Evolutionary conservation across 2,329 filamentous ascomycete genomes (phyloP), one percentile per base, ranked within the genome.

Genomic region (Cladophialophora yegresii): DNA sequence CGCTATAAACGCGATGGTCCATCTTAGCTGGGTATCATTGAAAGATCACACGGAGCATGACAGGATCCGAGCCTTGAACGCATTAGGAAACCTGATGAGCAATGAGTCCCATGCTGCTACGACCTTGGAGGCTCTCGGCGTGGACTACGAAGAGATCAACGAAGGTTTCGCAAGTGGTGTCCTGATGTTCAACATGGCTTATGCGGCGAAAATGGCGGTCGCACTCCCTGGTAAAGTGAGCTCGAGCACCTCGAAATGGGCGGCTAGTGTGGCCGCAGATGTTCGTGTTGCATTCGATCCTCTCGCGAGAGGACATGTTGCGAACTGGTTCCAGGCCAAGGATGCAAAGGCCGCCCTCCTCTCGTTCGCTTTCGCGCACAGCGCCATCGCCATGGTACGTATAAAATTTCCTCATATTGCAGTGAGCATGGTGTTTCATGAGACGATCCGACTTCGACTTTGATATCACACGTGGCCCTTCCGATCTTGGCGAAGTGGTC

Each of bases 351-450:
- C 47, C 13, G 57, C 47, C 28, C 30, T 60, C 30, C 43, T 30
- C 28, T 51, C 57, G 20, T 60, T 50, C 57, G 43, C 28, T 10
- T 60, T 60, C 45, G 57, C 57, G 3, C 57, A 20, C 12, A 60
- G 45, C 57, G 28, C 26, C 36, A 32, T 60, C 45, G 40, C 36
- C 12, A 33, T 60, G 57, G 47, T 51, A 30, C 12, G 47, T 60
- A 12, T 6, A 3, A 57, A 45, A 13, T 6, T 23, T 43, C 30
- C 7, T 23, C 16, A n/a, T 43, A 8, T 7, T 7, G 16, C 36
- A n/a, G 36, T 3, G 16, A n/a, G 4, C 36, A 16, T 16, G 36
- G n/a, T 13, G 2, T 43, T 43, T 43, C 16, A n/a, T 43, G 26
- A 28, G 6, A 43, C 5, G 5, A 16, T 3, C 6, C 13, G 7